A percentile compares a stretch with the other conserved stretches of the same genome.
Conservation (phyloP, 106 monocot species). For the Agapanthus africanus region DNA sequence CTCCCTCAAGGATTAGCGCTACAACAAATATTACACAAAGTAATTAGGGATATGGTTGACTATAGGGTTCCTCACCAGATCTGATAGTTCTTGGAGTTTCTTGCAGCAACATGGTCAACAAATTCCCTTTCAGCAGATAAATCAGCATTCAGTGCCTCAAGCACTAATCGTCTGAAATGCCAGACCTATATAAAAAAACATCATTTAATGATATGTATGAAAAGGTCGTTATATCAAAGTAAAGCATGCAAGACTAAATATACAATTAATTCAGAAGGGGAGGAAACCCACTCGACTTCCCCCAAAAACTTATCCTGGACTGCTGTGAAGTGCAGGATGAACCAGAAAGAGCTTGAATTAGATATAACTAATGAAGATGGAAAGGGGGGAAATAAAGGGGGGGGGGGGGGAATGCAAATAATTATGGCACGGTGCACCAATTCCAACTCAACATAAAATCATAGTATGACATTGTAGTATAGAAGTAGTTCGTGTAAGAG, state of each 20-base stretch:
- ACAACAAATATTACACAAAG: no score
- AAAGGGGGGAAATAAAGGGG: no score
- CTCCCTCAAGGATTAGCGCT: not conserved
- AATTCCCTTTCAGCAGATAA: slow-evolving; percentile 55
- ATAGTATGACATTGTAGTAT: not conserved
- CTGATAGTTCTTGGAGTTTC: slow-evolving; percentile 92
- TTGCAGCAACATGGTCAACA: slow-evolving; percentile 38
- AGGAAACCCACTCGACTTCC: not conserved
- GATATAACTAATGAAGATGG: not conserved
- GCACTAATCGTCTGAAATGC: slow-evolving; percentile 94
- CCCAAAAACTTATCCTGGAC: not conserved
- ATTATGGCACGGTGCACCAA: not conserved
- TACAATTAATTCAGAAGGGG: not conserved
- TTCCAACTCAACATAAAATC: not conserved
- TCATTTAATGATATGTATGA: not conserved
- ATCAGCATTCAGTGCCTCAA: slow-evolving; percentile 64
- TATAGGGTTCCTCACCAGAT: slow-evolving; percentile 54
- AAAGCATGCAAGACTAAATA: not conserved
- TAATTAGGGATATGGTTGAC: not conserved
- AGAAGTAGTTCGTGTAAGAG: not conserved
- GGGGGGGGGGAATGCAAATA: not conserved
- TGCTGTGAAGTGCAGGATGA: not conserved
- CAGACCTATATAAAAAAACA: slow-evolving; percentile 43
- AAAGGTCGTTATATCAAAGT: not conserved
- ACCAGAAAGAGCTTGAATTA: not conserved